A percentile compares a stretch with the other conserved stretches of the same genome.
Conservation (phyloP, 1,284 basidiomycete genomes). For the Earliella scabrosa region DNA sequence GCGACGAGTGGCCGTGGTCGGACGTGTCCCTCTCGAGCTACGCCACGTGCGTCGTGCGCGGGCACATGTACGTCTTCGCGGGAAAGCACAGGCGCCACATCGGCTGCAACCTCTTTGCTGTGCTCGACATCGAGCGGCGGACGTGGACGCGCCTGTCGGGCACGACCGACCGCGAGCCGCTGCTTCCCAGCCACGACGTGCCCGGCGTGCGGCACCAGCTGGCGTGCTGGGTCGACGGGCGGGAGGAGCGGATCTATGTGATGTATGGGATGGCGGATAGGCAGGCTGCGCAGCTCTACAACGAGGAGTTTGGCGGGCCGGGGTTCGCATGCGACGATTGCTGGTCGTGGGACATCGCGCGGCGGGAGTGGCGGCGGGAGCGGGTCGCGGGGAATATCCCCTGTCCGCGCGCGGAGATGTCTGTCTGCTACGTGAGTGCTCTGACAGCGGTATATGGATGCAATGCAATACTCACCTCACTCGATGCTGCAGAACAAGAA, state of each 20-base stretch:
- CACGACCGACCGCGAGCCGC: neutral
- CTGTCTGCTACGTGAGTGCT: constrained; percentile 39
- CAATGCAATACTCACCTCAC: neutral
- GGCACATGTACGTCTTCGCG: constrained; percentile 34
- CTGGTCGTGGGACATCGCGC: constrained; percentile 44
- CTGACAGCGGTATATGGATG: neutral
- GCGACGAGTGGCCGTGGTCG: constrained; percentile 34
- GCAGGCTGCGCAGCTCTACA: constrained; percentile 25
- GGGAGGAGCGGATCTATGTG: constrained; percentile 36
- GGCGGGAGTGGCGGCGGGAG: constrained; percentile 41
- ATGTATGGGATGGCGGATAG: constrained; percentile 43
- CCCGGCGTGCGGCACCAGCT: constrained; percentile 38
- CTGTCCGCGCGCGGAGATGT: constrained; percentile 42
- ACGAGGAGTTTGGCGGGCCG: constrained; percentile 30
- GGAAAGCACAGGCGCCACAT: constrained; percentile 23
- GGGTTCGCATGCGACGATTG: constrained; percentile 42
- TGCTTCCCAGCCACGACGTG: constrained; percentile 16
- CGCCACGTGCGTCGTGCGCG: constrained; percentile 31
- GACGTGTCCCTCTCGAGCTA: constrained; percentile 27
- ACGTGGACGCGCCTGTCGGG: constrained; percentile 29
- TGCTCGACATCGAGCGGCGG: constrained; percentile 28
- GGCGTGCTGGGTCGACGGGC: constrained; percentile 37
- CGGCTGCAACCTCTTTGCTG: constrained; percentile 31
- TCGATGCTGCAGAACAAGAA: constrained; percentile 35
- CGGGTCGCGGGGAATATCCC: constrained; percentile 42